These are phyloP conservation scores for Blastocrithidia nonstop DNA, from an alignment of 208 protist species.

Conservation along the genomic window DNA sequence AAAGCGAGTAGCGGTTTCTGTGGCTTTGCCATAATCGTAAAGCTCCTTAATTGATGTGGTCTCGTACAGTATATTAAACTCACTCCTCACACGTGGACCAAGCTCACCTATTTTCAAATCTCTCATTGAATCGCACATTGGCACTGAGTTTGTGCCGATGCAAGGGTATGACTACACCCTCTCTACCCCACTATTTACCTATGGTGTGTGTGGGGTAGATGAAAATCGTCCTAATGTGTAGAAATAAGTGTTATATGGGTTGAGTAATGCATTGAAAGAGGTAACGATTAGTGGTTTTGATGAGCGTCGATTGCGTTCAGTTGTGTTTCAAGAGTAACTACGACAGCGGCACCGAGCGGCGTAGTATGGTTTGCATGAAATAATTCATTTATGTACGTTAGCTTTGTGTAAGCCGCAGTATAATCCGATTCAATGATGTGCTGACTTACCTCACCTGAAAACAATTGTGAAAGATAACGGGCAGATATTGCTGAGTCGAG, in stretches of 20 bases:
- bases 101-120: constrained; percentile 80
- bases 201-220: constrained; percentile 79
- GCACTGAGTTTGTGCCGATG: constrained; percentile 71
- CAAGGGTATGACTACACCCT: constrained; percentile 72
- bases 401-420: constrained; percentile 49
- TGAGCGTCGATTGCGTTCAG: constrained; percentile 52
- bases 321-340: constrained; percentile 83
- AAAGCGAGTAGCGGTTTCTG: constrained; percentile 73
- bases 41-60: constrained; percentile 65
- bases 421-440: constrained; percentile 71
- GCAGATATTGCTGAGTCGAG: constrained; percentile 38
- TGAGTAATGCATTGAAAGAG: constrained; percentile 32
- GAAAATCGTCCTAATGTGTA: constrained; percentile 35
- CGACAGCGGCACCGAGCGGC: constrained; percentile 77
- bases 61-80: constrained; percentile 65
- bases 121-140: constrained; percentile 81
- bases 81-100: constrained; percentile 66
- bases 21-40: constrained; percentile 34
- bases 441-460: constrained; percentile 71
- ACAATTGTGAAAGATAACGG: constrained; percentile 35
- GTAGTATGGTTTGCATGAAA: constrained; percentile 74
- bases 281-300: constrained; percentile 72
- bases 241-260: constrained; percentile 40
- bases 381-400: constrained; percentile 53
- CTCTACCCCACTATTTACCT: constrained; percentile 69